Evolutionary conservation across 768 basidiomycete genomes (phyloP), one percentile per base, ranked within the genome.

Genomic region (Pisolithus sp.): DNA sequence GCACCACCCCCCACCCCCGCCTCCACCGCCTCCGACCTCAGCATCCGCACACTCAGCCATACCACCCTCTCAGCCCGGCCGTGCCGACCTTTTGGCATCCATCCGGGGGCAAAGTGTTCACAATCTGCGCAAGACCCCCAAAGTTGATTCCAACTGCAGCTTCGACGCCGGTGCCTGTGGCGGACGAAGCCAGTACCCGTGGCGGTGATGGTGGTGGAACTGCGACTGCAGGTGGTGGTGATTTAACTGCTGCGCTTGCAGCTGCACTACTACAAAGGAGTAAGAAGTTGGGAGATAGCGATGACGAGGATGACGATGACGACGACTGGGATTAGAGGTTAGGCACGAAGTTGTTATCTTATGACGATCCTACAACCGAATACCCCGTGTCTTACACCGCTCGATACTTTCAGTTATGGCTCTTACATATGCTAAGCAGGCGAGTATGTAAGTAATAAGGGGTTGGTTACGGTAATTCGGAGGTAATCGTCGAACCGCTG

Each of bases 251-350:
- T 4, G 89, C 91, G 7, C 72, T 96, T 43, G 93, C 92, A 5
- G 86, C 82, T 46, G 93, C 93, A 1, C 68, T 97, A 55, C 70
- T 84, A 59, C 81, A 86, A 64, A 72, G 93, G 58, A 95, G 89
- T 64, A 91, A 88, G 72, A 85, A 89, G 62, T 71, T 95, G 58
- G 92, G 88, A 2, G 90, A 93, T 58, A 89, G 86, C 60, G 87
- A 89, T 58, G 85, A 87, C 46, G 85, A 86, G 20, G 86, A 87
- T 5, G 84, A 84, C 0, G 84, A 86, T 21, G 82, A 84, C 31
- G 84, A 85, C 39, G 83, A 82, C 52, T 86, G 86, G 64, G 74
- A 76, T 53, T 71, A 62, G 52, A 37, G 26, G 26, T 47, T 56
- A 52, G 31, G 23, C 9, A 30, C 8, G 24, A 43, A 31, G 20